These are phyloP conservation scores for Schrenkiella parvula DNA, from an alignment of 345 rosid species.

Conservation along the genomic window DNA sequence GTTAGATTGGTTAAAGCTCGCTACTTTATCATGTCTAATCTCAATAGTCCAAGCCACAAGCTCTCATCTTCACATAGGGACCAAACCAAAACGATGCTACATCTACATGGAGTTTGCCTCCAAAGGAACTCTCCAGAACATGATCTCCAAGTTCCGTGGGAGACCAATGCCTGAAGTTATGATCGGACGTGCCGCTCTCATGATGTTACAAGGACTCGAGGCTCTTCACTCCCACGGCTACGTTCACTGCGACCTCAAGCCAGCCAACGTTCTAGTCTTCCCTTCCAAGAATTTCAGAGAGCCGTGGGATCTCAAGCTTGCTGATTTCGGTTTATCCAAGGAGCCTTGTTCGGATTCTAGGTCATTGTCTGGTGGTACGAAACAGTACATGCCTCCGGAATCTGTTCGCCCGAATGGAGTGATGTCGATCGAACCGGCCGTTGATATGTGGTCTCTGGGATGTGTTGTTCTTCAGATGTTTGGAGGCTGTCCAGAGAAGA, in stretches of 20 bases:
- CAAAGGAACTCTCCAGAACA: neutral
- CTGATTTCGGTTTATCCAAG: conserved; percentile 9
- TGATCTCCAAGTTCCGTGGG: neutral
- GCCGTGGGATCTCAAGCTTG: conserved; percentile 11
- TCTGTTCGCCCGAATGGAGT: neutral
- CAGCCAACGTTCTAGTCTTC: conserved; percentile 4
- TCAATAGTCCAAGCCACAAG: neutral
- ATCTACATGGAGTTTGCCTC: conserved; percentile 14
- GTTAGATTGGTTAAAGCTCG: too few relatives aligned
- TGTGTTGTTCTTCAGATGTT: conserved; percentile 18
- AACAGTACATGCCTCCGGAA: conserved; percentile 4
- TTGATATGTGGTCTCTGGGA: conserved; percentile 23
- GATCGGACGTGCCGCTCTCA: neutral
- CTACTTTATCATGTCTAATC: too few relatives aligned
- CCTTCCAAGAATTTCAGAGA: neutral
- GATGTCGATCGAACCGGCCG: neutral
- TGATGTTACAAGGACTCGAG: conserved; percentile 13
- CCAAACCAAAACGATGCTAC: neutral
- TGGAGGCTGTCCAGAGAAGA: neutral
- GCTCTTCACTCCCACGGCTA: conserved; percentile 15
- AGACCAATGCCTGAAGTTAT: neutral
- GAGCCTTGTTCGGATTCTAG: neutral
- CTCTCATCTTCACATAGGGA: neutral
- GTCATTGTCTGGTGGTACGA: neutral
- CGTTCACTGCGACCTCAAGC: conserved; percentile 10